Evolutionary conservation across 1,139 yeast genomes (phyloP), one percentile per base, ranked within the genome.

Genomic region (Debaryomycetaceae sp.): DNA sequence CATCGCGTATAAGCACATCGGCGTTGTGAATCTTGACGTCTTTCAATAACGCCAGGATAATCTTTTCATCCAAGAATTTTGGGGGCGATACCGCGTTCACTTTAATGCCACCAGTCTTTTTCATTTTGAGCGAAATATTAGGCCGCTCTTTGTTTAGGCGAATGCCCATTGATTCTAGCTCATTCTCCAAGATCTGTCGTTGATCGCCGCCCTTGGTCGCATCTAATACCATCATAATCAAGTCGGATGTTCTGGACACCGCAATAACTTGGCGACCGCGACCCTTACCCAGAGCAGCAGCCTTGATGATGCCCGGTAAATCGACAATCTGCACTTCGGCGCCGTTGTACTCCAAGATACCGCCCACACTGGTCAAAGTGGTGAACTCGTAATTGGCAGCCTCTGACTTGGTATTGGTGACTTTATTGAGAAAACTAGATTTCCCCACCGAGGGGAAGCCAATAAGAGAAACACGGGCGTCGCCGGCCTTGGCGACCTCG

Each of bases 371-470:
- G 0, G 98, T 90, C 51, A 90, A 68, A 0, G 98, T 90, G 4
- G 98, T 90, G 67, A 90, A 90, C 32, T 93, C 93, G 48, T 90
- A 90, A 35, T 77, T 82, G 11, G 98, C 98, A 30, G 93, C 82
- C 51, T 86, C 97, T 1, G 95, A 81, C 53, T 85, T 83, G 4
- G 97, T 90, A 44, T 81, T 81, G 25, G 98, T 90, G 32, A 90
- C 82, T 48, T 83, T 77, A 15, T 83, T 76, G 34, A 90, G 62
- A 40, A 90, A 73, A 2, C 95, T 83, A 2, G 96, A 86, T 50
- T 90, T 90, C 53, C 98, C 98, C 16, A 90, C 98, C 3, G 96
- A 86, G 8, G 98, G 98, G 53, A 87, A 90, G 29, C 98, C 98
- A 55, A 90, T 87, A 32, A 90, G 63, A 13, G 93, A 93, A 2